These are phyloP conservation scores for Blastobotrys apis DNA, from an alignment of 1,139 yeast species.

Conservation along the genomic window DNA sequence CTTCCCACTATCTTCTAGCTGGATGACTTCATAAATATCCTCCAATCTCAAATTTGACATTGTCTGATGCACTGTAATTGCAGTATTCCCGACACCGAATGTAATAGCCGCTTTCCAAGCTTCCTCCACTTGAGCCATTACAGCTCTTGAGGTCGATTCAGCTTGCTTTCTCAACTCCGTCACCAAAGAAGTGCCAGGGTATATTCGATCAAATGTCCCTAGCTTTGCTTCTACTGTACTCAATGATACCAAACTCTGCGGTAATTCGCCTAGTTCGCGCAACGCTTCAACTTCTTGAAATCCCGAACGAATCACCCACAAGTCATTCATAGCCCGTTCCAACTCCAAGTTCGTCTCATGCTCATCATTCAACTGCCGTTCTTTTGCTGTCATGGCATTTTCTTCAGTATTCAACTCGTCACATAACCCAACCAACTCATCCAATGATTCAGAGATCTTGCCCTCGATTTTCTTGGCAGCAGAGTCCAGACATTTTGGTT, in stretches of 20 bases:
- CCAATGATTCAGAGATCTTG: constrained; percentile 6
- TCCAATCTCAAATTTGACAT: constrained; percentile 17
- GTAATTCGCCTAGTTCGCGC: constrained; percentile 27
- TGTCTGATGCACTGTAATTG: constrained; percentile 17
- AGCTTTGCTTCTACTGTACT: constrained; percentile 24
- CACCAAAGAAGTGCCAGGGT: constrained; percentile 19
- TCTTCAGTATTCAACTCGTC: constrained; percentile 5
- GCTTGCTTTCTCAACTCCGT: constrained; percentile 18
- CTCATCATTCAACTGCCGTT: constrained; percentile 7
- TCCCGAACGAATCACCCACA: constrained; percentile 32
- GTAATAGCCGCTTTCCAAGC: constrained; percentile 23
- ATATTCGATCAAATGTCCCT: constrained; percentile 18
- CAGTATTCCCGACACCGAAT: not conserved
- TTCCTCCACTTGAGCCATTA: constrained; percentile 17
- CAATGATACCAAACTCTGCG: constrained; percentile 27
- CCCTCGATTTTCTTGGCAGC: constrained; percentile 9
- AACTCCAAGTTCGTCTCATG: constrained; percentile 7
- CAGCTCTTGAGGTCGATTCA: constrained; percentile 13
- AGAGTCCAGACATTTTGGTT: not conserved
- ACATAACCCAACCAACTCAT: constrained; percentile 6
- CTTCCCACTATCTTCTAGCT: constrained; percentile 18
- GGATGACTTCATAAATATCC: constrained; percentile 22
- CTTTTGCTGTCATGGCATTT: constrained; percentile 5
- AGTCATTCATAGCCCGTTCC: constrained; percentile 22
- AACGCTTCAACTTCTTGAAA: constrained; percentile 29